Evolutionary conservation across 805 yeast genomes (phyloP).

Genomic region (Teunomyces pallodes): DNA sequence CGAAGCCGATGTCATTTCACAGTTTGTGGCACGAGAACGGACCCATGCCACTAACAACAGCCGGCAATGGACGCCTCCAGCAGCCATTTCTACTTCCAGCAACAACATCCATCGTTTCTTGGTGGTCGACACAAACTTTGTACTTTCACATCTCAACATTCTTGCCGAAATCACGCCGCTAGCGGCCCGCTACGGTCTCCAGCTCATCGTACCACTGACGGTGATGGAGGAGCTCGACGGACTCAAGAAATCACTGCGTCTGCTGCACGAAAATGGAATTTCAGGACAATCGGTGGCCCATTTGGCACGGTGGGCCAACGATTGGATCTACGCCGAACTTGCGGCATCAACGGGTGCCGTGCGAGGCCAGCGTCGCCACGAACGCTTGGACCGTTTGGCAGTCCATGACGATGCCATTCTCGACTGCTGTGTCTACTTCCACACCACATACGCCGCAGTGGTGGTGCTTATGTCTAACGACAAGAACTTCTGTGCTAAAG

Average conservation of each 20-base stretch:
- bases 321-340: conserved; percentile 67
- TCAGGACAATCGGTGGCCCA: conserved; percentile 44
- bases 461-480: conserved; percentile 78
- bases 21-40: conserved; percentile 24
- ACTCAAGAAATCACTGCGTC: conserved; percentile 48
- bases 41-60: not conserved
- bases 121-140: conserved; percentile 81
- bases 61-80: too few relatives aligned
- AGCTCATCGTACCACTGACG: conserved; percentile 64
- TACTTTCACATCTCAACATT: conserved; percentile 63
- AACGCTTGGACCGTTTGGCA: conserved; percentile 46
- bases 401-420: conserved; percentile 77
- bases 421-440: conserved; percentile 76
- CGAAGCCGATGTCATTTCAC: conserved; percentile 44
- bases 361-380: conserved; percentile 61
- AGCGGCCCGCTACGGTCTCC: conserved; percentile 41
- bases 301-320: conserved; percentile 69
- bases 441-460: conserved; percentile 30
- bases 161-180: conserved; percentile 50
- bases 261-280: conserved; percentile 12
- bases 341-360: conserved; percentile 52
- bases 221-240: conserved; percentile 84
- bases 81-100: not conserved
- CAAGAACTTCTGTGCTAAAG: conserved; percentile 76
- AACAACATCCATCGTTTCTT: conserved; percentile 29